Conservation (phyloP, 805 yeast species). For the Nakazawaea laoshanensis region DNA sequence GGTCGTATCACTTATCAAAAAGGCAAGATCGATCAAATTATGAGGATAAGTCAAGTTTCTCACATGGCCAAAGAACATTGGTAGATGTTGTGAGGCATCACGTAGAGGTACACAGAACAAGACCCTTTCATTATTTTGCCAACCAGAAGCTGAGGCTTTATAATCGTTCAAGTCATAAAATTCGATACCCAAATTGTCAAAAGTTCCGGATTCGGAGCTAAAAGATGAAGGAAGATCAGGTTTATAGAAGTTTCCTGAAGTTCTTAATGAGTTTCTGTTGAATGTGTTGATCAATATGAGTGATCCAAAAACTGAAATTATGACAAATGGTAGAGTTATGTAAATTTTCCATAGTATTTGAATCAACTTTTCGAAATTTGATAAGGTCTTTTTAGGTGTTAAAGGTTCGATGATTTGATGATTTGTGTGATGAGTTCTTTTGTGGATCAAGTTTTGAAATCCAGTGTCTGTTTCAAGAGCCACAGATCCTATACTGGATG, state of each 20-base stretch:
- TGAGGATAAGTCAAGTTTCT: slow-evolving; percentile 79
- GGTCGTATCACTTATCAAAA: slow-evolving; percentile 80
- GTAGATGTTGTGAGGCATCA: slow-evolving; percentile 86
- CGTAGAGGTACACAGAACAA: slow-evolving; percentile 84
- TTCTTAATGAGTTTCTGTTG: slow-evolving; percentile 9
- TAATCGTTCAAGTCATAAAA: slow-evolving; percentile 67
- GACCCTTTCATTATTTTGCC: slow-evolving; percentile 73
- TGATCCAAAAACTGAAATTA: slow-evolving; percentile 3
- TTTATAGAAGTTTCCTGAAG: slow-evolving; percentile 13
- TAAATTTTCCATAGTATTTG: slow-evolving; percentile 2
- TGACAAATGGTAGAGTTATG: slow-evolving; percentile 5
- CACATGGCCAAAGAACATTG: slow-evolving; percentile 83
- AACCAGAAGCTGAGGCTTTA: slow-evolving; percentile 62
- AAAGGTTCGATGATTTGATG: too few species aligned
- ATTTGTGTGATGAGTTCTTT: too few species aligned
- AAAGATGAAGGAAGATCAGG: slow-evolving; percentile 28
- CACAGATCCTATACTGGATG: too few species aligned
- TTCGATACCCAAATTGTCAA: slow-evolving; percentile 36
- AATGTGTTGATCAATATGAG: background rate
- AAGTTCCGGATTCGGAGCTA: slow-evolving; percentile 15
- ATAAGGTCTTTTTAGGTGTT: too few species aligned
- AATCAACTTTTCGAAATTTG: too few species aligned
- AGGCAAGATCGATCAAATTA: slow-evolving; percentile 72
- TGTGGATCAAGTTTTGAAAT: too few species aligned
- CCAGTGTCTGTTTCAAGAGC: too few species aligned